phyloP scores from a whole-genome alignment of 768 basidiomycete species.

The Floccularia luteovirens region DNA sequence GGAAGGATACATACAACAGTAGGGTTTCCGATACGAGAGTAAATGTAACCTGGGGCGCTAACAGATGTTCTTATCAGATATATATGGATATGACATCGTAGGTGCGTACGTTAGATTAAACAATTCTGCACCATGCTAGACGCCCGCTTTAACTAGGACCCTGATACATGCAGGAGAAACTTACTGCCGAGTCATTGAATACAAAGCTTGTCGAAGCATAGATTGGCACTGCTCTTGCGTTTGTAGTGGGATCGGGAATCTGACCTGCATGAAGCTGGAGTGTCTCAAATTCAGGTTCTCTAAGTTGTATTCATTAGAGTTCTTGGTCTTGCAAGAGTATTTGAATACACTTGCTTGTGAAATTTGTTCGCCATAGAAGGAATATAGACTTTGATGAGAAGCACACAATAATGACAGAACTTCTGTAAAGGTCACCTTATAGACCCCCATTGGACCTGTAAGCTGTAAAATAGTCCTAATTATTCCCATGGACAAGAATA shows the following conservation, averaged over 20 bases:
- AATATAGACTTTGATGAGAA: too few species aligned
- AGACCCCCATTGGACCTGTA: too few species aligned
- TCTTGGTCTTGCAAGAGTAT: too few species aligned
- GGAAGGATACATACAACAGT: conserved; percentile 38
- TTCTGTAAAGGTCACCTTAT: too few species aligned
- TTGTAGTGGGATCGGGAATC: conserved; percentile 50
- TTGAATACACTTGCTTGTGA: too few species aligned
- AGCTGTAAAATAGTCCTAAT: too few species aligned
- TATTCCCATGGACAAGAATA: too few species aligned
- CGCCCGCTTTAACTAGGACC: not conserved
- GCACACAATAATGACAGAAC: too few species aligned
- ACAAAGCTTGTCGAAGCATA: conserved; percentile 68
- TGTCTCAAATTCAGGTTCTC: conserved; percentile 71
- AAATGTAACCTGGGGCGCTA: conserved; percentile 52
- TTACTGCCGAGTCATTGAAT: conserved; percentile 63
- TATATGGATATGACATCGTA: not conserved
- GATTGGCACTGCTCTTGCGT: conserved; percentile 74
- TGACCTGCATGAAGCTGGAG: conserved; percentile 78
- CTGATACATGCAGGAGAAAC: conserved; percentile 8
- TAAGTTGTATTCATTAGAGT: too few species aligned
- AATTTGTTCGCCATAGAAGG: too few species aligned
- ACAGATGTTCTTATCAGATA: not conserved
- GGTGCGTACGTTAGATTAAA: conserved; percentile 47
- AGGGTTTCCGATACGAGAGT: conserved; percentile 64
- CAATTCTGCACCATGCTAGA: conserved; percentile 64